Base-by-base conservation (phyloP, 2,329 filamentous ascomycete genomes). In the Thielaviopsis populi region DNA sequence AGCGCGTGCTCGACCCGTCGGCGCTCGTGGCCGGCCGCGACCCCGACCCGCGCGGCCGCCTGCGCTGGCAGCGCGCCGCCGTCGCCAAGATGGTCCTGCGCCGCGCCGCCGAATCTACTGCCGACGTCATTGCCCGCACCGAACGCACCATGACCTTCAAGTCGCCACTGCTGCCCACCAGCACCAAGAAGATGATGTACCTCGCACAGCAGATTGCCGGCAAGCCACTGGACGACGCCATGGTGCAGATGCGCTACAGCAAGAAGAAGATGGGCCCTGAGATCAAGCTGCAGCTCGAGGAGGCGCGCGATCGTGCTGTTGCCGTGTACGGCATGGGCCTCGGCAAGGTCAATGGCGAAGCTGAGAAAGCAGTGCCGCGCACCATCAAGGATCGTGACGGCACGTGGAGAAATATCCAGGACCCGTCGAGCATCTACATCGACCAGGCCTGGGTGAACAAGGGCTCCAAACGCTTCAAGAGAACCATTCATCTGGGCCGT, bases 201-300 rank as follows among this genome's bases (percentile, higher is more conserved):
- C 77, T 99, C 60, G 86, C 92, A 27, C 84, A 87, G 63, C 94
- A 97, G 76, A 94, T 99, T 71, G 81, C 85, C 1, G 94, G 94
- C 68, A 97, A 96, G 81, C 86, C 86, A n/a, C 79, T 99, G 67
- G 90, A 95, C 65, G 91, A 99, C 42, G 94, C 94, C 15, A 89
- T 97, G 68, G 76, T 88, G 63, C 94, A 99, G 79, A 96, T 99
- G 89, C 83, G 86, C 64, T 97, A 92, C 77, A 92, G 87, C 74
- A 89, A 90, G 79, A 99, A 99, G 83, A 92, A 91, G 77, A 88
- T 87, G 68, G 89, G 92, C 6, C 79, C 83, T 68, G 90, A 96
- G 70, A 83, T 97, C 33, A 78, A 82, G 69, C 85, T 84, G 71
- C 88, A 94, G 71, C 78, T 99, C 19, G 83, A 94, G 71, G 81